Conservation (phyloP, 2,329 filamentous ascomycete species). For the Nigrospora osmanthi region DNA sequence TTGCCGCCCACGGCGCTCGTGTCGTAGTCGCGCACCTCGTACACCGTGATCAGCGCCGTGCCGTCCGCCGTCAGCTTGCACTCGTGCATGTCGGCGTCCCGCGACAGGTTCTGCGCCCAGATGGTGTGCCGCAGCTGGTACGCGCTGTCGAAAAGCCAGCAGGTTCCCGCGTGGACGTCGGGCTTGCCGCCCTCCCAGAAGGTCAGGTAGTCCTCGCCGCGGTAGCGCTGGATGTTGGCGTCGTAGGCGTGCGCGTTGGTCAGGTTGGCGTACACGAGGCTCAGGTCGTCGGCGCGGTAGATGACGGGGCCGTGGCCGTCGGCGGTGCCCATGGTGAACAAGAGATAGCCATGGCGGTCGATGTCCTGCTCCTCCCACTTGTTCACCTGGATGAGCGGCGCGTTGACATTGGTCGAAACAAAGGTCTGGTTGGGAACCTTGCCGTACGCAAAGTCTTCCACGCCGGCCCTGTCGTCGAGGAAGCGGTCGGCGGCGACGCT, state of each 20-base stretch:
- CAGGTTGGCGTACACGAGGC: too few species aligned
- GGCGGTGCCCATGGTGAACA: too few species aligned
- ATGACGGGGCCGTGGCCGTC: too few species aligned
- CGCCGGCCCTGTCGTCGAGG: too few species aligned
- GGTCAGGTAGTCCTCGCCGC: conserved; percentile 10
- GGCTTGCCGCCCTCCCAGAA: conserved; percentile 11
- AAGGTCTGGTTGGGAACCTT: too few species aligned
- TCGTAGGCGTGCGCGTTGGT: conserved; percentile 6
- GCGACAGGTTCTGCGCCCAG: conserved; percentile 6
- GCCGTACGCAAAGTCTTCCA: too few species aligned
- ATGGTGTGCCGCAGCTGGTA: conserved; percentile 10
- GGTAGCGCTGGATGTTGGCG: conserved; percentile 10
- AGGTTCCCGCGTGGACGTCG: conserved; percentile 9
- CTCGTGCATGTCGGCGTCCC: conserved; percentile 7
- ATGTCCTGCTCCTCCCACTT: too few species aligned
- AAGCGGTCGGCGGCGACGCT: too few species aligned
- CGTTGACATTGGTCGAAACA: too few species aligned
- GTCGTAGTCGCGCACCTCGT: background rate
- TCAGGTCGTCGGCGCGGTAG: too few species aligned
- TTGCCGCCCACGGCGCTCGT: background rate
- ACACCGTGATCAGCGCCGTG: conserved; percentile 5
- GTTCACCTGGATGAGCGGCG: too few species aligned
- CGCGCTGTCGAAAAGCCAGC: conserved; percentile 8
- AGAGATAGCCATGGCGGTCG: too few species aligned
- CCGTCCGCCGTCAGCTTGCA: conserved; percentile 7